phyloP scores from a whole-genome alignment of 441 rosid genomes.

The Capsella rubella region DNA sequence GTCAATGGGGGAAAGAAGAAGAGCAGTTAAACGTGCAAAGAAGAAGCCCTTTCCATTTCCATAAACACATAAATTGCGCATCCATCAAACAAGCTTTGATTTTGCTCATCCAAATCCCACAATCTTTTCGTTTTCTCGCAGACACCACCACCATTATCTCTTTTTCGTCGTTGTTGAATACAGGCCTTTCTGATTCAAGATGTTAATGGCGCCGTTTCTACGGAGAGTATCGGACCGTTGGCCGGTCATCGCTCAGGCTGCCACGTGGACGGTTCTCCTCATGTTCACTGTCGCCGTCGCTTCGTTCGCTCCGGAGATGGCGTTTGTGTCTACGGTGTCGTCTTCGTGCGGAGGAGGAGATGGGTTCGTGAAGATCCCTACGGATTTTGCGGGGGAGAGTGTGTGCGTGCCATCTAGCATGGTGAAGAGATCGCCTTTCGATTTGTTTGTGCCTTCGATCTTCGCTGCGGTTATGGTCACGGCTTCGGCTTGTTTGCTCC shows the following conservation, averaged over 20 bases:
- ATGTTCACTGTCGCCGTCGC: slow-evolving; percentile 49
- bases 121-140: slow-evolving; percentile 29
- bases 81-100: neutral
- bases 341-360: slow-evolving; percentile 40
- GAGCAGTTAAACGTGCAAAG: slow-evolving; percentile 40
- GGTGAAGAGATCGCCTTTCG: slow-evolving; percentile 54
- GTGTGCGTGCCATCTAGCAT: slow-evolving; percentile 51
- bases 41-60: slow-evolving; percentile 21
- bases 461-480: slow-evolving; percentile 58
- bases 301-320: slow-evolving; percentile 54
- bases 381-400: slow-evolving; percentile 48
- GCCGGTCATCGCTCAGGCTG: slow-evolving; percentile 42
- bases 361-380: slow-evolving; percentile 51
- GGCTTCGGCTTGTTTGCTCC: slow-evolving; percentile 56
- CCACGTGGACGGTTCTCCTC: slow-evolving; percentile 56
- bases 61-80: slow-evolving; percentile 17
- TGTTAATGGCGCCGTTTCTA: slow-evolving; percentile 40
- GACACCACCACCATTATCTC: neutral
- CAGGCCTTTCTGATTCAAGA: neutral
- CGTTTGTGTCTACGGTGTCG: slow-evolving; percentile 53
- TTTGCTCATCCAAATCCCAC: neutral
- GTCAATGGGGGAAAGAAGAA: neutral
- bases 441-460: slow-evolving; percentile 57
- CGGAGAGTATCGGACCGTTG: slow-evolving; percentile 28
- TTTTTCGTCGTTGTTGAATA: neutral